Percentiles rank a stretch among this genome's conserved stretches.
These are phyloP conservation scores for Periconia digitata DNA, from an alignment of 2,329 filamentous ascomycete genomes.

Conservation along the genomic window DNA sequence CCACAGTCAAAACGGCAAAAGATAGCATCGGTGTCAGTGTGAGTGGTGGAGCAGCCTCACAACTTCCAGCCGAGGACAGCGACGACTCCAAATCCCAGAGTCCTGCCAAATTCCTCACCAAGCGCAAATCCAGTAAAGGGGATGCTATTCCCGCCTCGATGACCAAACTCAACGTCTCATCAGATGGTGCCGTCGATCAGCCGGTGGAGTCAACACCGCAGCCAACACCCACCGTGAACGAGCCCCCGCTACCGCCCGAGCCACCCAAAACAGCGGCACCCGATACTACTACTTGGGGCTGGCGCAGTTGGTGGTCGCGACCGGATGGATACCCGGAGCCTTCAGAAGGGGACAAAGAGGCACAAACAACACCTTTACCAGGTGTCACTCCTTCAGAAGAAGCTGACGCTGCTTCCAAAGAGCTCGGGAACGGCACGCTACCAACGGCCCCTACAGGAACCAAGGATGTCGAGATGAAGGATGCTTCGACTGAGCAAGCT, in stretches of 20 bases:
- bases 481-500: conserved; percentile 9
- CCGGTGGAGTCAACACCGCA: conserved; percentile 21
- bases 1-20: conserved; percentile 49
- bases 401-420: conserved; percentile 26
- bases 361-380: conserved; percentile 46
- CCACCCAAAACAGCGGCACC: conserved; percentile 25
- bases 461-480: conserved; percentile 23
- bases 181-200: conserved; percentile 36
- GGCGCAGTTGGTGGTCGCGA: conserved; percentile 55
- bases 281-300: conserved; percentile 33
- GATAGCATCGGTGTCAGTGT: conserved; percentile 50
- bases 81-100: conserved; percentile 30
- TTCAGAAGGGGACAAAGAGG: conserved; percentile 38
- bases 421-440: conserved; percentile 16
- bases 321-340: conserved; percentile 51
- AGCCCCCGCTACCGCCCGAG: conserved; percentile 49
- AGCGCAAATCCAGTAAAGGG: conserved; percentile 50
- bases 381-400: conserved; percentile 40
- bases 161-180: conserved; percentile 50
- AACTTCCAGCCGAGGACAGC: conserved; percentile 36
- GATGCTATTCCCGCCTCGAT: conserved; percentile 48
- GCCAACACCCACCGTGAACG: conserved; percentile 18
- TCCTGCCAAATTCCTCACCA: conserved; percentile 43
- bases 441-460: background rate
- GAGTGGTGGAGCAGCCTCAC: conserved; percentile 46